Conservation (phyloP, 1,139 yeast species). For the Saccharomycopsis hybrid region DNA sequence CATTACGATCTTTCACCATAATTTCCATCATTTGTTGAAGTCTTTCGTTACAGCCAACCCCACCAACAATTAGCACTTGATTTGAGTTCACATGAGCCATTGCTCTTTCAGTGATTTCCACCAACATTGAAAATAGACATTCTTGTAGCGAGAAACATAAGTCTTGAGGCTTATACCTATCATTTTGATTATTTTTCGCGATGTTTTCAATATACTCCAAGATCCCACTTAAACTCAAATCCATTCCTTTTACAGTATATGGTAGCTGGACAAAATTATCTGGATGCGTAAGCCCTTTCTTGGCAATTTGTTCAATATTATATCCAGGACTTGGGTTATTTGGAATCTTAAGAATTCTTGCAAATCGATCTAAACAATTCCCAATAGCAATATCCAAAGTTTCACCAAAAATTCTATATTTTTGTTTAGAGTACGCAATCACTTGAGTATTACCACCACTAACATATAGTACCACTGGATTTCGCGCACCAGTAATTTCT, state of each 20-base stretch:
- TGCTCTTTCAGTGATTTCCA: constrained; percentile 96
- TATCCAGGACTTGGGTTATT: constrained; percentile 97
- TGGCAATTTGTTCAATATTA: constrained; percentile 92
- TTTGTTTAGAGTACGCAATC: constrained; percentile 88
- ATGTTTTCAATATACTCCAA: constrained; percentile 75
- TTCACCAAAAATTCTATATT: constrained; percentile 94
- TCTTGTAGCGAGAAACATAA: constrained; percentile 91
- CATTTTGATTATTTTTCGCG: constrained; percentile 39
- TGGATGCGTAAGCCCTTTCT: constrained; percentile 34
- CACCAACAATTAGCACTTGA: constrained; percentile 93
- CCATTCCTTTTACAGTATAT: constrained; percentile 98
- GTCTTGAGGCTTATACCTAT: constrained; percentile 68
- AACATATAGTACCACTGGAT: constrained; percentile 93
- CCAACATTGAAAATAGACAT: constrained; percentile 89
- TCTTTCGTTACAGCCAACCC: constrained; percentile 91
- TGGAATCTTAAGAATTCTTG: constrained; percentile 79
- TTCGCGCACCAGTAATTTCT: constrained; percentile 90
- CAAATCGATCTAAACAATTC: constrained; percentile 92
- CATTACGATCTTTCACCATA: constrained; percentile 88
- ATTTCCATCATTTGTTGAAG: constrained; percentile 92
- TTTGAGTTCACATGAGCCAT: constrained; percentile 93
- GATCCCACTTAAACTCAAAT: constrained; percentile 92
- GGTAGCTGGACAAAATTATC: constrained; percentile 72
- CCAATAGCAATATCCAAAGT: constrained; percentile 97
- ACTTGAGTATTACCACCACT: constrained; percentile 99